Evolutionary conservation across 148 eudicot species (phyloP).

Genomic region (Vaccinium corymbosum): DNA sequence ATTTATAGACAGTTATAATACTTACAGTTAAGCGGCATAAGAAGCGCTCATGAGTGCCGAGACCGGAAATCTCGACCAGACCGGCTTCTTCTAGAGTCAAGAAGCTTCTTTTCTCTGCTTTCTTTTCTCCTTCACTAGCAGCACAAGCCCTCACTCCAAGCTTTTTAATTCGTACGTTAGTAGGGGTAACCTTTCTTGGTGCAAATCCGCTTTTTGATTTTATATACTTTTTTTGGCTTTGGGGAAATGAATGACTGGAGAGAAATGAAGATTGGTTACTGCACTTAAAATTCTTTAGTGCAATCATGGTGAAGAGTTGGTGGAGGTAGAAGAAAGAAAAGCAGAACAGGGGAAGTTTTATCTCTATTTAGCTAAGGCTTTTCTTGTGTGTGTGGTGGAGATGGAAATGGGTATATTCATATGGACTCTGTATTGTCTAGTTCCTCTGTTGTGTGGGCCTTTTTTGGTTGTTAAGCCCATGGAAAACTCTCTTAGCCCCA

Average conservation of each 20-base stretch:
- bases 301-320: slow-evolving; percentile 18
- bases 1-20: no score
- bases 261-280: slow-evolving; percentile 11
- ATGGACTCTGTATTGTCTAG: background rate
- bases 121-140: slow-evolving; percentile 25
- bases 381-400: background rate
- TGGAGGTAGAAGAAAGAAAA: background rate
- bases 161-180: background rate
- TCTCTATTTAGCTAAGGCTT: background rate
- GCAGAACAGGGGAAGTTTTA: background rate
- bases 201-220: background rate
- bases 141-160: slow-evolving; percentile 30
- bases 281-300: slow-evolving; percentile 16
- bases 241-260: background rate
- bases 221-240: background rate
- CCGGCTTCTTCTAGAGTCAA: slow-evolving; percentile 90
- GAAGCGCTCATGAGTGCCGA: slow-evolving; percentile 76
- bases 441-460: background rate
- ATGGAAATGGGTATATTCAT: background rate
- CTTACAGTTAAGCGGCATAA: slow-evolving; percentile 82
- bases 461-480: background rate
- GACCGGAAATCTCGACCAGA: slow-evolving; percentile 73
- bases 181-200: slow-evolving; percentile 4
- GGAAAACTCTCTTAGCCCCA: background rate
- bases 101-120: slow-evolving; percentile 39